phyloP scores from a whole-genome alignment of 1,139 yeast genomes.

The Candida sojae region DNA sequence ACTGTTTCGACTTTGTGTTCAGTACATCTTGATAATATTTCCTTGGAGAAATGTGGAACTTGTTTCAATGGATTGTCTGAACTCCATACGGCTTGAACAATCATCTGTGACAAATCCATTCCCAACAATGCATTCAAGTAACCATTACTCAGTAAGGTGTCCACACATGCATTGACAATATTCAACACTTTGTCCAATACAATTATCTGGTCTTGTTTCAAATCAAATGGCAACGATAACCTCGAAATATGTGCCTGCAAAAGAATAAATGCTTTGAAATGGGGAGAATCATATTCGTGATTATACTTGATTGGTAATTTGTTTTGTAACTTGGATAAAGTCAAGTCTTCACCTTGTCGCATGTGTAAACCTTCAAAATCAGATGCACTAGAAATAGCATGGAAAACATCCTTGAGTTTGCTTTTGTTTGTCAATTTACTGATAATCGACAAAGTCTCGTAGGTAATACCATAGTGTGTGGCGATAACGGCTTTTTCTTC shows the following conservation, averaged over 20 bases:
- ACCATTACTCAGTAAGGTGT: conserved; percentile 80
- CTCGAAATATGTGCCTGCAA: conserved; percentile 84
- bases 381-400: conserved; percentile 62
- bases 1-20: conserved; percentile 65
- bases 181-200: conserved; percentile 53
- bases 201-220: conserved; percentile 54
- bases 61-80: conserved; percentile 79
- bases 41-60: conserved; percentile 65
- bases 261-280: conserved; percentile 70
- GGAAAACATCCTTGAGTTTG: conserved; percentile 63
- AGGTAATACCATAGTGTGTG: conserved; percentile 67
- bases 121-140: conserved; percentile 74
- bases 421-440: conserved; percentile 55
- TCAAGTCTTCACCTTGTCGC: conserved; percentile 56
- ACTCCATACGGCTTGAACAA: conserved; percentile 86
- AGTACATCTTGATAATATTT: conserved; percentile 58
- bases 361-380: conserved; percentile 71
- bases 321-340: conserved; percentile 53
- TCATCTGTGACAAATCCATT: conserved; percentile 89
- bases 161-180: conserved; percentile 69
- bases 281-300: conserved; percentile 47
- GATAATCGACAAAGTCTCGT: conserved; percentile 63
- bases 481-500: conserved; percentile 73
- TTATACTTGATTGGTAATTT: conserved; percentile 60
- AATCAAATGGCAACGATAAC: conserved; percentile 52